These are phyloP conservation scores for Phytopythium mirpurense DNA, from an alignment of 352 stramenopile genomes.

Conservation along the genomic window DNA sequence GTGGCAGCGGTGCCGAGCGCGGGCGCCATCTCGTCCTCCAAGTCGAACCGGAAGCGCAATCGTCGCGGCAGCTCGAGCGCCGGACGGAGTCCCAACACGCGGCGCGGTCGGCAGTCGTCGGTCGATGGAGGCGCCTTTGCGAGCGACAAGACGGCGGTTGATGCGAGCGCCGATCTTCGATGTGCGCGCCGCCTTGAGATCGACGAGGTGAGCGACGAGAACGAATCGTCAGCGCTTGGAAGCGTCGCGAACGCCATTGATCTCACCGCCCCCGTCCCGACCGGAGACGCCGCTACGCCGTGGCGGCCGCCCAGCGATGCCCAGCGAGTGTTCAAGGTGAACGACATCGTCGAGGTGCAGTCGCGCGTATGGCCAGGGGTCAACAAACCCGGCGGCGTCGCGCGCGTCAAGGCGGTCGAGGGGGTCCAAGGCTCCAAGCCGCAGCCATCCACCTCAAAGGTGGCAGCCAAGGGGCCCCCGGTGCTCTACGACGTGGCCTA, in stretches of 20 bases:
- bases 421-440: not conserved
- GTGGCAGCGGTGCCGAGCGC: slow-evolving; percentile 6
- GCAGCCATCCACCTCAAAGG: not conserved
- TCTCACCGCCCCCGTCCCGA: slow-evolving; percentile 6
- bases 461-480: not conserved
- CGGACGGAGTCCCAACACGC: slow-evolving; percentile 10
- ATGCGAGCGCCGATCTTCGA: slow-evolving; percentile 5
- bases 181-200: slow-evolving; percentile 44
- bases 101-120: slow-evolving; percentile 10
- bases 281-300: slow-evolving; percentile 5
- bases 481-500: slow-evolving; percentile 68
- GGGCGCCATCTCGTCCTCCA: slow-evolving; percentile 31
- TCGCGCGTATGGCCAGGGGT: slow-evolving; percentile 46
- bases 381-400: slow-evolving; percentile 74
- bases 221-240: not conserved
- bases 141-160: slow-evolving; percentile 11
- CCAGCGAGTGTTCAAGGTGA: slow-evolving; percentile 34
- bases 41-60: slow-evolving; percentile 46
- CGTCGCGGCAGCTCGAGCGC: slow-evolving; percentile 18
- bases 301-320: slow-evolving; percentile 14
- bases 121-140: slow-evolving; percentile 7
- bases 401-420: slow-evolving; percentile 43
- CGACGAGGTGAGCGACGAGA: slow-evolving; percentile 35
- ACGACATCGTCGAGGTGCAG: slow-evolving; percentile 50
- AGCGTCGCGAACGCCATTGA: slow-evolving; percentile 3